Evolutionary conservation across 306 rosid species (phyloP), one percentile per base, ranked within the genome.

Genomic region (Dryas drummondii): DNA sequence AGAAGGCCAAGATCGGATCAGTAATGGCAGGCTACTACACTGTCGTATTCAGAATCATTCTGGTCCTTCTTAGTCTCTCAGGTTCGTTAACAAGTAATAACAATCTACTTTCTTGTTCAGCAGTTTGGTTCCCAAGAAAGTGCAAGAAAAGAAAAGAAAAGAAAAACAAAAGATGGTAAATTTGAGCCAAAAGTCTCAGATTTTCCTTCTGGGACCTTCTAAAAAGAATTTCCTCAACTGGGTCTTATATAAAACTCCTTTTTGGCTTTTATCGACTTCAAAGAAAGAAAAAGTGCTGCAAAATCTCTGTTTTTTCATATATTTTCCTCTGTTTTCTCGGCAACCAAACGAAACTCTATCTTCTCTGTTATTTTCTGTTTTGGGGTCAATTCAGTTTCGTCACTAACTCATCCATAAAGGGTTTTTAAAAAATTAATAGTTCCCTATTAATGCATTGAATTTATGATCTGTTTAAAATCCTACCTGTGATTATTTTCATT

Each of bases 51-150:
- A 80, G 58, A 62, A 55, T 76, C 58, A 56, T 89, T 46, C 79
- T 86, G 70, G 55, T 82, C 84, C 75, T 86, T 80, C 82, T 89
- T 45, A 54, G 63, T 79, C 60, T 89, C 69, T 83, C 93, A 59
- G 91, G 97, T 90, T 77, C 63, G 77, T 66, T 51, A 70, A 54
- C 22, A 22, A 22, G 22, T 22, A 22, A 22, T 22, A 22, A 22
- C 42, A 56, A 44, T 59, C 48, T 67, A 47, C 74, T 74, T 60
- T 78, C 71, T 44, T 74, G 61, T 64, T 17, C 58, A 50, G 58
- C 71, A n/a, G 9, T 67, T 80, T 67, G 66, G 66, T 78, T 81
- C 65, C 73, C 37, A 12, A 10, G 32, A 78, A 70, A 77, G 50
- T 84, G 56, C 17, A 22, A 17, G 51, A 41, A 13, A 12, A 37